Conservation (phyloP, 371 early-diverging fungal genomes). For the Blyttiomyces sp. region DNA sequence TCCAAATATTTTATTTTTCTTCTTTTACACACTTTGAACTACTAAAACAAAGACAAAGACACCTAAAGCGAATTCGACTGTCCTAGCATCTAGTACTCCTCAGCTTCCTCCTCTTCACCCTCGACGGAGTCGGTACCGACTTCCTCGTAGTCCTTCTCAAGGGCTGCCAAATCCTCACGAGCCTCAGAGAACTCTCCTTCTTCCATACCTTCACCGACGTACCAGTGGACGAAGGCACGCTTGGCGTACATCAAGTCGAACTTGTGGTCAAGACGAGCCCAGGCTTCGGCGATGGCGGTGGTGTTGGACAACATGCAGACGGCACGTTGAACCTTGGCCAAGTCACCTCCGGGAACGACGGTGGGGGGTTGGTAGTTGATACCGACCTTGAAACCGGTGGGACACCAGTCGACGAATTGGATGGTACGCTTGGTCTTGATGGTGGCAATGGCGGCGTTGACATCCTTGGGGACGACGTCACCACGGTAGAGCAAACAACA, state of each 20-base stretch:
- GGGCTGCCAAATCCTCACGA: slow-evolving; percentile 98
- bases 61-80: too few relatives aligned
- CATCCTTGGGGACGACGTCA: slow-evolving; percentile 86
- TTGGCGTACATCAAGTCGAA: slow-evolving; percentile 97
- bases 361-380: slow-evolving; percentile 91
- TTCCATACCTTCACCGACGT: slow-evolving; percentile 97
- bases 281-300: slow-evolving; percentile 95
- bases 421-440: slow-evolving; percentile 89
- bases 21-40: too few relatives aligned
- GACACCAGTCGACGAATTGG: slow-evolving; percentile 98
- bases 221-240: slow-evolving; percentile 99
- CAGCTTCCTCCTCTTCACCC: slow-evolving; percentile 70
- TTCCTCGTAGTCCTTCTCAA: slow-evolving; percentile 99
- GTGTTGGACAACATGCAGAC: slow-evolving; percentile 96
- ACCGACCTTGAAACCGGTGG: slow-evolving; percentile 97
- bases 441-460: slow-evolving; percentile 81
- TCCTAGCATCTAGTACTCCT: slow-evolving; percentile 50
- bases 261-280: slow-evolving; percentile 93
- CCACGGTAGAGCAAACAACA: slow-evolving; percentile 95
- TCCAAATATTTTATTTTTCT: too few relatives aligned
- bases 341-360: slow-evolving; percentile 87
- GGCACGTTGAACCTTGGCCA: slow-evolving; percentile 91
- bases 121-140: slow-evolving; percentile 87
- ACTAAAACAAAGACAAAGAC: too few relatives aligned
- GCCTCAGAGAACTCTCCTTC: slow-evolving; percentile 99